Conservation (phyloP, 139 green algal species). For the Coelastrella sp. region DNA sequence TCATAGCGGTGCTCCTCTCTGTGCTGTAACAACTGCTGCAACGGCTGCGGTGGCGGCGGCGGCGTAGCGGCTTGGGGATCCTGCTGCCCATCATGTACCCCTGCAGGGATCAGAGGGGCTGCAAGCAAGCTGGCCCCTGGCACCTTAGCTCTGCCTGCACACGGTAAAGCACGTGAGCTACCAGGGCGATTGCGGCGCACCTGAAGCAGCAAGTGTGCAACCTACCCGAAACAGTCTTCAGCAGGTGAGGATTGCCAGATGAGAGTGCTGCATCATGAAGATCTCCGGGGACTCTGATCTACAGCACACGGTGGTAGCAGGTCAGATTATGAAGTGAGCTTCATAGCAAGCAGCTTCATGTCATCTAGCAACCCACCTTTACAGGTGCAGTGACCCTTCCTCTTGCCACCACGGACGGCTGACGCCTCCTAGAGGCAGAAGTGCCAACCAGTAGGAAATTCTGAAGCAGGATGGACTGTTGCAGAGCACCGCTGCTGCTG, state of each 20-base stretch:
- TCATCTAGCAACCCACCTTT: neutral
- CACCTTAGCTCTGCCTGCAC: neutral
- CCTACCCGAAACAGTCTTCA: neutral
- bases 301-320: neutral
- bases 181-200: neutral
- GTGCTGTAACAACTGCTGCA: neutral
- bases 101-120: neutral
- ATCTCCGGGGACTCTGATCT: constrained; percentile 58
- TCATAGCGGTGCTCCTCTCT: neutral
- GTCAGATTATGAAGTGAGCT: neutral
- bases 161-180: neutral
- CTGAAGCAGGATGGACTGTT: neutral
- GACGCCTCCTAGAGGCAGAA: neutral
- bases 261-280: constrained; percentile 47
- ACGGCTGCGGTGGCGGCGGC: constrained; percentile 3
- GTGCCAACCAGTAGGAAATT: too few relatives aligned
- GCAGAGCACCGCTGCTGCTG: neutral
- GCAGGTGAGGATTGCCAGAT: constrained; percentile 51
- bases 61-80: neutral
- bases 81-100: neutral
- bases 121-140: neutral
- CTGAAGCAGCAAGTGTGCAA: neutral
- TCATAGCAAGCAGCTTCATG: neutral
- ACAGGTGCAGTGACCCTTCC: constrained; percentile 5
- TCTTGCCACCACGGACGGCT: neutral